Evolutionary conservation across 495 filamentous ascomycete genomes (phyloP).

Genomic region (Immersiella caudata): DNA sequence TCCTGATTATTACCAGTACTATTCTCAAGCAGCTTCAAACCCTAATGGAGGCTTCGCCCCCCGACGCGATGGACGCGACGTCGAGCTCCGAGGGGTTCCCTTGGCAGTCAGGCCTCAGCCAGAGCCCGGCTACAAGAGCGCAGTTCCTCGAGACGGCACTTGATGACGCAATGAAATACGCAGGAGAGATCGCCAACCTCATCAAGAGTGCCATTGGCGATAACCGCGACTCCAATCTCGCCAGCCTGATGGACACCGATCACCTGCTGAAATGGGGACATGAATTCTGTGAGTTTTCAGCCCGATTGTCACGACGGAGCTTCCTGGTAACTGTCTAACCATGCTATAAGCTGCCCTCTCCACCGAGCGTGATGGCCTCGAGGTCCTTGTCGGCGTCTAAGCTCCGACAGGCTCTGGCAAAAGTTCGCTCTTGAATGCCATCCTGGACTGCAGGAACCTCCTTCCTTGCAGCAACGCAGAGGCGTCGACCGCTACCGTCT

Average conservation of each 20-base stretch:
- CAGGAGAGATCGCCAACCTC: not conserved
- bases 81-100: not conserved
- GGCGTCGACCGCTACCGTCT: constrained; percentile 32
- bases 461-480: constrained; percentile 29
- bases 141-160: constrained; percentile 14
- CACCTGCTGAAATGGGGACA: constrained; percentile 2
- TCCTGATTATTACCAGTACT: too few relatives aligned
- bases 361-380: not conserved
- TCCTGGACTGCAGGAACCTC: constrained; percentile 27
- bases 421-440: constrained; percentile 34
- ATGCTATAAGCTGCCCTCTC: not conserved
- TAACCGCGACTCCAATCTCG: not conserved
- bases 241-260: not conserved
- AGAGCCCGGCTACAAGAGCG: not conserved
- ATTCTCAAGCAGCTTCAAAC: too few relatives aligned
- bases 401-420: constrained; percentile 37
- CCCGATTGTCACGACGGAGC: too few relatives aligned
- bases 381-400: constrained; percentile 31
- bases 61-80: too few relatives aligned
- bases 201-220: not conserved
- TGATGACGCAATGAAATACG: not conserved
- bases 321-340: not conserved
- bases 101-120: not conserved
- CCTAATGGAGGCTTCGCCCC: too few relatives aligned
- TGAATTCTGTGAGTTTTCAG: constrained; percentile 11